Conservation (phyloP, 164 flowering plant genomes). For the Vitis riparia region DNA sequence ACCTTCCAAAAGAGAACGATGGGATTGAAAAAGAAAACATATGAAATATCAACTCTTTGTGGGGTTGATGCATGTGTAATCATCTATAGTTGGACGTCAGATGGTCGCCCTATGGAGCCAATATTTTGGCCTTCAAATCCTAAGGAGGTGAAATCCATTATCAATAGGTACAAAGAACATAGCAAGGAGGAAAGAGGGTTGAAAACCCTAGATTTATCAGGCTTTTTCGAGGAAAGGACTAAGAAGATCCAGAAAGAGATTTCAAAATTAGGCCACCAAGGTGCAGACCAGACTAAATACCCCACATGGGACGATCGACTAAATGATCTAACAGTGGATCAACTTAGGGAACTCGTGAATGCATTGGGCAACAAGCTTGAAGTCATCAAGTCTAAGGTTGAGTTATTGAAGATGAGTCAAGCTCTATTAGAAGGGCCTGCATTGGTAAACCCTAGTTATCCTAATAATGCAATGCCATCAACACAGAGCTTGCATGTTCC, state of each 20-base stretch:
- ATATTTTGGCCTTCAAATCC: constrained; percentile 4
- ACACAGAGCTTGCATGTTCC: too few relatives aligned
- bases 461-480: too few relatives aligned
- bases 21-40: constrained; percentile 24
- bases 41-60: constrained; percentile 28
- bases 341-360: background rate
- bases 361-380: too few relatives aligned
- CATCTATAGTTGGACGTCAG: background rate
- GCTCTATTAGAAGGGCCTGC: too few relatives aligned
- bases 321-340: background rate
- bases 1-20: constrained; percentile 22
- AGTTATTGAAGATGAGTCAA: too few relatives aligned
- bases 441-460: too few relatives aligned
- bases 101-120: background rate
- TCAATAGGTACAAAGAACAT: constrained; percentile 4
- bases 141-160: background rate
- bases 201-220: background rate
- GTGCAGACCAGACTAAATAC: background rate
- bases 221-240: background rate
- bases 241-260: background rate
- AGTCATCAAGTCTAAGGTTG: too few relatives aligned
- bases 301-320: background rate
- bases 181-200: background rate
- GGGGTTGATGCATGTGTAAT: constrained; percentile 25
- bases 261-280: background rate